A percentile compares a stretch with the other conserved stretches of the same genome.
Conservation (phyloP, 1,284 basidiomycete species). For the Cryptococcus sp. region DNA sequence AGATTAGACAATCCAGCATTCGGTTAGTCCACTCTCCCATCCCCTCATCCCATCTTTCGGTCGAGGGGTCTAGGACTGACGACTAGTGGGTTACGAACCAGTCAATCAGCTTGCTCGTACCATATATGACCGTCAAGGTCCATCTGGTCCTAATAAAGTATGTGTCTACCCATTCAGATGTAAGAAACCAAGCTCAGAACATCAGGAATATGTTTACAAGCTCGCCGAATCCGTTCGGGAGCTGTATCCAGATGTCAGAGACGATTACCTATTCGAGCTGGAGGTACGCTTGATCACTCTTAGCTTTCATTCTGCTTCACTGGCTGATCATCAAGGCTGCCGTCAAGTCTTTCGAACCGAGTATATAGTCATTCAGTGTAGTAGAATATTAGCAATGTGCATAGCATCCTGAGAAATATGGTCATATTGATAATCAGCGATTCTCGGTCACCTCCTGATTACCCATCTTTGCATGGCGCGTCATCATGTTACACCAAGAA, state of each 20-base stretch:
- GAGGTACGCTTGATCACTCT: slow-evolving; percentile 23
- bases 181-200: background rate
- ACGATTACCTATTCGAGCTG: slow-evolving; percentile 39
- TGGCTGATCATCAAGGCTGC: too few relatives aligned
- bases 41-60: background rate
- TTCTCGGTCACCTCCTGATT: too few relatives aligned
- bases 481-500: too few relatives aligned
- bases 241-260: slow-evolving; percentile 37
- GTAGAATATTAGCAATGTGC: too few relatives aligned
- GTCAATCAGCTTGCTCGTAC: slow-evolving; percentile 18
- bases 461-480: too few relatives aligned
- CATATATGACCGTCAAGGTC: slow-evolving; percentile 28
- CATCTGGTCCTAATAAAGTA: slow-evolving; percentile 41
- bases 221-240: slow-evolving; percentile 37
- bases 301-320: background rate
- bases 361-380: too few relatives aligned
- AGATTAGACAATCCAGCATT: slow-evolving; percentile 38
- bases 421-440: too few relatives aligned
- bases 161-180: background rate
- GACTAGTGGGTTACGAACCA: slow-evolving; percentile 36
- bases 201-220: slow-evolving; percentile 39
- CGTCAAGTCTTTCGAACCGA: too few relatives aligned
- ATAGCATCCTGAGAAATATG: too few relatives aligned
- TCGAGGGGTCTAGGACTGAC: too few relatives aligned
- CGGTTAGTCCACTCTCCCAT: slow-evolving; percentile 17